Evolutionary conservation across 805 yeast species (phyloP).

Genomic region (Pichia paraexigua): DNA sequence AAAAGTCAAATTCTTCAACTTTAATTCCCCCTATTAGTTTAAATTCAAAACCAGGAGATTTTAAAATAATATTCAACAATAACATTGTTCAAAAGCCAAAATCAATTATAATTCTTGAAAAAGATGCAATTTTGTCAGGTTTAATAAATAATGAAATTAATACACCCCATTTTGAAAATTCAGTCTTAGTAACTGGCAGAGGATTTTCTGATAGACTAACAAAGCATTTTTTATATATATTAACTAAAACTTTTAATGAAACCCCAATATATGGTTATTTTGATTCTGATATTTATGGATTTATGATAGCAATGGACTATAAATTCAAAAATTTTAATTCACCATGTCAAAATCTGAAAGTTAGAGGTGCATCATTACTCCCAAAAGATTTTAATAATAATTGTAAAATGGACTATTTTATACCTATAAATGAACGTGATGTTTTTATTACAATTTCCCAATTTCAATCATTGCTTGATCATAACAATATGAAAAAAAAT

Average conservation of each 20-base stretch:
- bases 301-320: slow-evolving; percentile 40
- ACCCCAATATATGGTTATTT: slow-evolving; percentile 41
- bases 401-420: not conserved
- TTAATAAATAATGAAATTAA: slow-evolving; percentile 12
- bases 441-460: not conserved
- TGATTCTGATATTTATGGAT: slow-evolving; percentile 62
- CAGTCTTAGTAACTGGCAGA: slow-evolving; percentile 45
- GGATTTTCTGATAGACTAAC: slow-evolving; percentile 62
- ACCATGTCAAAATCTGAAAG: not conserved
- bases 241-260: slow-evolving; percentile 16
- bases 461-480: not conserved
- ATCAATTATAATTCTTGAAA: slow-evolving; percentile 39
- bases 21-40: slow-evolving; percentile 35
- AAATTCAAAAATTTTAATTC: slow-evolving; percentile 3
- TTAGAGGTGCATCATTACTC: slow-evolving; percentile 7
- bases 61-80: slow-evolving; percentile 6
- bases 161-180: not conserved
- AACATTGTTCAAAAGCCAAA: slow-evolving; percentile 12
- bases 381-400: not conserved
- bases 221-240: slow-evolving; percentile 26
- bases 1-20: slow-evolving; percentile 8
- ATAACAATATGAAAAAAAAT: too few species aligned
- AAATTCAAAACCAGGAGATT: slow-evolving; percentile 14
- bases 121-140: slow-evolving; percentile 41
- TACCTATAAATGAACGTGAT: slow-evolving; percentile 5